A percentile compares a stretch with the other conserved stretches of the same genome.
Evolutionary conservation across 192 early-diverging fungal genomes (phyloP).

Genomic region (Fimicolochytrium jonesii): DNA sequence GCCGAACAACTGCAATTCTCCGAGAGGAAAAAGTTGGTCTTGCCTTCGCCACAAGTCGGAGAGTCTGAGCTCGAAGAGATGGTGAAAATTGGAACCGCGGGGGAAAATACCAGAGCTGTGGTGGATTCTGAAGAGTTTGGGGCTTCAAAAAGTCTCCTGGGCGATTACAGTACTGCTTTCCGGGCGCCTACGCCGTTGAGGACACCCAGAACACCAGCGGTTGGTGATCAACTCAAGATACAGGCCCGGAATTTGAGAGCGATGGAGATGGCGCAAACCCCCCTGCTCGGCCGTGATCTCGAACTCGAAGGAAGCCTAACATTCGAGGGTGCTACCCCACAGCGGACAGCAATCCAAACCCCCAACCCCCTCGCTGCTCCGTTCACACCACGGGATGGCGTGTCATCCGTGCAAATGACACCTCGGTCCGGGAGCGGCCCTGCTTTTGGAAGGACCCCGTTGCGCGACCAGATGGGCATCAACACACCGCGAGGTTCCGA

Average conservation of each 20-base stretch:
- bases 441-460: constrained; percentile 22
- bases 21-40: constrained; percentile 65
- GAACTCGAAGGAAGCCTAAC: constrained; percentile 49
- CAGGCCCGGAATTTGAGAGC: constrained; percentile 83
- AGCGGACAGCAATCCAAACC: constrained; percentile 52
- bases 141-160: constrained; percentile 66
- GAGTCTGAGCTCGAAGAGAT: constrained; percentile 89
- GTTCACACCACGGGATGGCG: constrained; percentile 10
- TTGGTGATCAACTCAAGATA: constrained; percentile 61
- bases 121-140: constrained; percentile 56
- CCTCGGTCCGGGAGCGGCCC: constrained; percentile 23
- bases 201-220: constrained; percentile 58
- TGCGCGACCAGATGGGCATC: constrained; percentile 50
- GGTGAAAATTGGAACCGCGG: constrained; percentile 82
- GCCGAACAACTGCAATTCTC: constrained; percentile 61
- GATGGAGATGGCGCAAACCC: constrained; percentile 71
- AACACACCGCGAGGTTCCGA: constrained; percentile 61
- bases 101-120: constrained; percentile 67
- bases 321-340: constrained; percentile 62
- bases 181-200: constrained; percentile 47
- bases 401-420: neutral
- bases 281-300: constrained; percentile 76
- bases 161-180: constrained; percentile 57
- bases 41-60: constrained; percentile 89
- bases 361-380: constrained; percentile 68